phyloP scores from a whole-genome alignment of 129 eudicot genomes.

The Pittosporum tobira region DNA sequence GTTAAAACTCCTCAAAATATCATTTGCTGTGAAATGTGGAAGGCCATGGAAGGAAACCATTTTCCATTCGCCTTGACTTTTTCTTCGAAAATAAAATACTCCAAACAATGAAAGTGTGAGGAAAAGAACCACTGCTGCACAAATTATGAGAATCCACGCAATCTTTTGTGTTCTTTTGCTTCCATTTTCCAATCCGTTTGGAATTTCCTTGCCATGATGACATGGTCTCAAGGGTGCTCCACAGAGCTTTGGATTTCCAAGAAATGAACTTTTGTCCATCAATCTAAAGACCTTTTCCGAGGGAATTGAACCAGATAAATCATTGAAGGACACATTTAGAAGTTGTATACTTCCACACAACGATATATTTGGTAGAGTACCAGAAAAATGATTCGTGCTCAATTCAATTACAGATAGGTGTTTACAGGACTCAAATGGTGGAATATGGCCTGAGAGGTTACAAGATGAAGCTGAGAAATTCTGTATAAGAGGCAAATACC shows the following conservation, averaged over 20 bases:
- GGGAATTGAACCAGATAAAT: slow-evolving; percentile 74
- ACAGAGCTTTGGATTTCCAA: slow-evolving; percentile 78
- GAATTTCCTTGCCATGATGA: slow-evolving; percentile 32
- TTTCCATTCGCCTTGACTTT: slow-evolving; percentile 47
- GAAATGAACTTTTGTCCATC: slow-evolving; percentile 67
- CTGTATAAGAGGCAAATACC: slow-evolving; percentile 58
- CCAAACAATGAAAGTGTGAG: slow-evolving; percentile 46
- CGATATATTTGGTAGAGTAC: slow-evolving; percentile 48
- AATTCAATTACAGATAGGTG: slow-evolving; percentile 47
- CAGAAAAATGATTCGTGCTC: slow-evolving; percentile 43
- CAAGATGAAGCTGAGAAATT: slow-evolving; percentile 82
- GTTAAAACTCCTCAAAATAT: slow-evolving; percentile 59
- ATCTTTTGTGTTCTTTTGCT: slow-evolving; percentile 59
- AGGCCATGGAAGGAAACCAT: slow-evolving; percentile 61
- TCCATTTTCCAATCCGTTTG: slow-evolving; percentile 39
- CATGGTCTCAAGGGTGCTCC: slow-evolving; percentile 70
- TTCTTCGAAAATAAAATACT: slow-evolving; percentile 44
- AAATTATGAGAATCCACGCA: slow-evolving; percentile 71
- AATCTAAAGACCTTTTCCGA: slow-evolving; percentile 26
- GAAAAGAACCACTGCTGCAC: slow-evolving; percentile 47
- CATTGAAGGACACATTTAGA: slow-evolving; percentile 70
- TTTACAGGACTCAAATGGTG: slow-evolving; percentile 57
- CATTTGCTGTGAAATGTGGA: slow-evolving; percentile 61
- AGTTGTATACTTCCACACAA: slow-evolving; percentile 44
- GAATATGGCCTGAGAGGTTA: slow-evolving; percentile 54